A percentile compares a stretch with the other conserved stretches of the same genome.
Evolutionary conservation across 2,329 filamentous ascomycete species (phyloP).

Genomic region (Lomentospora prolificans): DNA sequence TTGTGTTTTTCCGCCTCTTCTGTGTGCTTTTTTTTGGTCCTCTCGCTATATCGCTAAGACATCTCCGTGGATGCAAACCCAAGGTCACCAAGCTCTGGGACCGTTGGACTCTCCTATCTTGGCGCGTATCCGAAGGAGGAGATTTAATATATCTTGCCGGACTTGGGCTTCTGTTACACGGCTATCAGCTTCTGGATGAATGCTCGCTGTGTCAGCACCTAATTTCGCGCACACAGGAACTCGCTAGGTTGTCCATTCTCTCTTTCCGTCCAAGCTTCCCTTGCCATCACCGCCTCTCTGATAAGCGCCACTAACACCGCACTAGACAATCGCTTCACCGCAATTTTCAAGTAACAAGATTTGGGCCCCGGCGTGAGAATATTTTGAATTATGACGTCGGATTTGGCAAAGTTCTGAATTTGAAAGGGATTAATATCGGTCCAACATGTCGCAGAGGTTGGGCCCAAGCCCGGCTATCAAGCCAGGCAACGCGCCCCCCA

Average conservation of each 20-base stretch:
- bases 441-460: constrained; percentile 3
- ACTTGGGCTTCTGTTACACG: not conserved
- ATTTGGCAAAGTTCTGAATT: not conserved
- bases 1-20: not conserved
- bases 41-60: not conserved
- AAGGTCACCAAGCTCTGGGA: not conserved
- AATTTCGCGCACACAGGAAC: not conserved
- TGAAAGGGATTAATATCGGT: not conserved
- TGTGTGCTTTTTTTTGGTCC: not conserved
- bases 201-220: constrained; percentile 1
- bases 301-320: constrained; percentile 1
- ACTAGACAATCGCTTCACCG: not conserved
- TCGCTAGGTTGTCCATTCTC: not conserved
- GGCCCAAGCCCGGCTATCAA: constrained; percentile 1
- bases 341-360: not conserved
- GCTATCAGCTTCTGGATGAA: not conserved
- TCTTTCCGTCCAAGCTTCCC: not conserved
- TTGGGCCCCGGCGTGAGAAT: not conserved
- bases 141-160: constrained; percentile 4
- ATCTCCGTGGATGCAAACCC: not conserved
- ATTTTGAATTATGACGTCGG: not conserved
- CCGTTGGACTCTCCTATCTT: not conserved
- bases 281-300: not conserved
- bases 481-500: not conserved
- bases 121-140: not conserved